Evolutionary conservation across 441 rosid genomes (phyloP), one percentile per base, ranked within the genome.

Genomic region (Adansonia gregorii): DNA sequence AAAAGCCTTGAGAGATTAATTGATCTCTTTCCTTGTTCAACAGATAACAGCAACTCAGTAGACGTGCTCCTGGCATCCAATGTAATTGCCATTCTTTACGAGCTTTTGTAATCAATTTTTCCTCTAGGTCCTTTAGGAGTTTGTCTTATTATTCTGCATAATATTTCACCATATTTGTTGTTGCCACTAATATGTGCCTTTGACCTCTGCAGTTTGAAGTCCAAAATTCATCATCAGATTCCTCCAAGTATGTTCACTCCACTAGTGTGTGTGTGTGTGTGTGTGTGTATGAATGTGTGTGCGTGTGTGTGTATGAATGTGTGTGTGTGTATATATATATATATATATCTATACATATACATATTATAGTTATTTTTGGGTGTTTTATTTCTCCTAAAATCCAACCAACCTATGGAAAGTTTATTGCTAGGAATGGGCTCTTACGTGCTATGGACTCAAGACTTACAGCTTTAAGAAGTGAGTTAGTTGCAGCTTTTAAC

Each of bases 381-480:
- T 59, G 54, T 56, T 41, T 66, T 24, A 54, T 78, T 75, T 76
- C 46, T 70, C 73, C 31, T 76, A 55, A 67, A 64, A 66, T 22
- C 46, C 70, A 41, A 72, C 49, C 77, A 78, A 81, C 24, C 58
- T 69, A 11, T 71, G n/a, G 55, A 76, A 55, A 75, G 41, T 55
- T 66, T 82, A 17, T 71, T 82, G 12, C 81, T 86, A 91, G 95
- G 85, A 89, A 87, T 83, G 92, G 85, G 76, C 82, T 64, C 68
- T 64, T 64, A 82, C 82, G 78, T 81, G 95, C 93, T 68, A 88
- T 89, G 87, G 91, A 88, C 73, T 83, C 84, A 66, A 88, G 95
- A 83, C 84, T 89, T 48, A 79, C 82, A 10, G 93, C 90, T 39
- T 75, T 91, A 79, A 87, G 82, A 77, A 82, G 71, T 71, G 93